phyloP scores from a whole-genome alignment of 2,329 filamentous ascomycete genomes.

The Lasiodiplodia theobromae region DNA sequence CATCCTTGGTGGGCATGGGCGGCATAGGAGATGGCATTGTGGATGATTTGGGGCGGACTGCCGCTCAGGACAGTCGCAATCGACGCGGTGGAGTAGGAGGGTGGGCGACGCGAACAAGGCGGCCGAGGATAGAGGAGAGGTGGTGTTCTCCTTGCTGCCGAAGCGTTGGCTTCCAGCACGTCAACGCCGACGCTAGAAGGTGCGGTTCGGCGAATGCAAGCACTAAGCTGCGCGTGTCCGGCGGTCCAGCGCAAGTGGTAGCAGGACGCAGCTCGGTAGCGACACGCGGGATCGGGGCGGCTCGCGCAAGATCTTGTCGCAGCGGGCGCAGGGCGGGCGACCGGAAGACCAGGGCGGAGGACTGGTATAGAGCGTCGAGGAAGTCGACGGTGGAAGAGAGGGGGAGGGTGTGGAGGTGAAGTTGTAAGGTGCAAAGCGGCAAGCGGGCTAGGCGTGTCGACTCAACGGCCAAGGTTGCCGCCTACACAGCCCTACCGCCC shows the following conservation, averaged over 20 bases:
- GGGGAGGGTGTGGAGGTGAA: background rate
- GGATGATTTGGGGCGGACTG: background rate
- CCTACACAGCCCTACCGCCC: conserved; percentile 16
- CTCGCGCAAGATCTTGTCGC: conserved; percentile 7
- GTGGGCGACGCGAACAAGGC: background rate
- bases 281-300: conserved; percentile 11
- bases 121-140: conserved; percentile 6
- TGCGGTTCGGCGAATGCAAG: conserved; percentile 10
- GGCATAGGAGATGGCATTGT: conserved; percentile 42
- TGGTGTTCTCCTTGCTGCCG: background rate
- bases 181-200: background rate
- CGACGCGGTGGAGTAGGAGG: background rate
- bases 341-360: background rate
- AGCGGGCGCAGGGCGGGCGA: conserved; percentile 10
- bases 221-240: conserved; percentile 20
- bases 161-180: background rate
- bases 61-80: conserved; percentile 6
- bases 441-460: conserved; percentile 12
- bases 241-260: conserved; percentile 6
- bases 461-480: conserved; percentile 23
- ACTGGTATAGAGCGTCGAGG: background rate
- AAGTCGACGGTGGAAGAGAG: conserved; percentile 11
- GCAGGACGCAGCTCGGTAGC: conserved; percentile 10
- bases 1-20: conserved; percentile 62
- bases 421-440: conserved; percentile 12